These are phyloP conservation scores for Annulohypoxylon bovei DNA, from an alignment of 495 filamentous ascomycete species.

Conservation along the genomic window DNA sequence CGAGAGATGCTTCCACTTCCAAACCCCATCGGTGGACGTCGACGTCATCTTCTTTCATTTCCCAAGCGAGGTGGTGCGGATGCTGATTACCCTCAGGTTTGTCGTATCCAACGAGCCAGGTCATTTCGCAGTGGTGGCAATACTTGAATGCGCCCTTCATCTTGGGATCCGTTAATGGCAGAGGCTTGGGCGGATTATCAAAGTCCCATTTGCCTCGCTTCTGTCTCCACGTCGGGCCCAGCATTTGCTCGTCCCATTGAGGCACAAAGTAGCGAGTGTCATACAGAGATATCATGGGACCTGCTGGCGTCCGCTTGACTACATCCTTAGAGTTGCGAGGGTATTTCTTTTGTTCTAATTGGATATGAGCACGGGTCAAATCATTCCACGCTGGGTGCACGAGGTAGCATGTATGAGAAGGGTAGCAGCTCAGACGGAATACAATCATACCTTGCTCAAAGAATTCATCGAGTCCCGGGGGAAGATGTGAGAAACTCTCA, in stretches of 20 bases:
- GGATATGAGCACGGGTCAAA: background rate
- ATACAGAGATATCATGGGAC: background rate
- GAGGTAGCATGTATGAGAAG: background rate
- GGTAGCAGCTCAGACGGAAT: background rate
- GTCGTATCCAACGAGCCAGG: background rate
- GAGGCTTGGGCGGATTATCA: conserved; percentile 5
- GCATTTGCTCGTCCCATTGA: conserved; percentile 10
- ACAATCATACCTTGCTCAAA: background rate
- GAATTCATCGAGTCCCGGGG: background rate
- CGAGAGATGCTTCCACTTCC: background rate
- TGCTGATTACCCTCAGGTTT: background rate
- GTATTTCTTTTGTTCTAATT: background rate
- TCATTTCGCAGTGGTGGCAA: conserved; percentile 4
- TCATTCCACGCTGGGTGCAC: background rate
- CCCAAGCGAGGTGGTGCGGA: conserved; percentile 4
- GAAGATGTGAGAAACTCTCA: background rate
- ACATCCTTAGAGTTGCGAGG: background rate
- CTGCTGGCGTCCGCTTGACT: background rate
- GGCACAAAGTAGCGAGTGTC: conserved; percentile 14
- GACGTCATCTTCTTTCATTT: background rate
- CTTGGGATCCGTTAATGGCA: background rate
- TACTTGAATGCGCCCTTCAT: conserved; percentile 9
- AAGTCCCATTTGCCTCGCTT: conserved; percentile 10
- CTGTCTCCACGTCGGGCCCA: background rate
- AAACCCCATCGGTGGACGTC: background rate